Evolutionary conservation across 2,329 filamentous ascomycete species (phyloP).

Genomic region (Metarhizium brunneum): DNA sequence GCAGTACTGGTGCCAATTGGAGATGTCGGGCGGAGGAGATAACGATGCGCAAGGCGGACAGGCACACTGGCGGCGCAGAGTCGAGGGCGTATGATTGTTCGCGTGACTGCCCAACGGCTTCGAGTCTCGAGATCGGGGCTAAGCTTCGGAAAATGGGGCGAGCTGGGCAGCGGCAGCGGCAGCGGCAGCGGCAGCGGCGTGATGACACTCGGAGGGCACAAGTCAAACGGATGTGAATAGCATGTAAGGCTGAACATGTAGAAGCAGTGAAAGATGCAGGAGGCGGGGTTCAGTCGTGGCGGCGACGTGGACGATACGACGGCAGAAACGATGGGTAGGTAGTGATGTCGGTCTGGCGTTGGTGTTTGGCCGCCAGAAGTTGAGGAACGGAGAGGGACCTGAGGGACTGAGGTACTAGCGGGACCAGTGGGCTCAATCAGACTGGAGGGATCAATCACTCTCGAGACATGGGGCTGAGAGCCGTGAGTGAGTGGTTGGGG

Average conservation of each 20-base stretch:
- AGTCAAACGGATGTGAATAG: not conserved
- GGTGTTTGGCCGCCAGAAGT: not conserved
- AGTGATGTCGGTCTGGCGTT: not conserved
- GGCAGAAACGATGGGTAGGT: constrained; percentile 3
- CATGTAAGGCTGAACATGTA: constrained; percentile 2
- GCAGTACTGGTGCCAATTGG: constrained; percentile 20
- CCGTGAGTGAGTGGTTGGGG: too few relatives aligned
- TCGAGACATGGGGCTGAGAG: too few relatives aligned
- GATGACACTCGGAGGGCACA: not conserved
- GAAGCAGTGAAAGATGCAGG: not conserved
- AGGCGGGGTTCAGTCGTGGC: not conserved
- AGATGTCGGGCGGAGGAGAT: constrained; percentile 5
- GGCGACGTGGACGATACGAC: not conserved
- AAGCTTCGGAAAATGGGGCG: constrained; percentile 4
- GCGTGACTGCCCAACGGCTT: constrained; percentile 17
- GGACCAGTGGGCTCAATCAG: not conserved
- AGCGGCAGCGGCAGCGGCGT: not conserved
- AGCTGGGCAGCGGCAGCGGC: not conserved
- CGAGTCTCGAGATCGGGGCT: constrained; percentile 5
- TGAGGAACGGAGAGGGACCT: not conserved
- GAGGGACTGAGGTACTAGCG: not conserved
- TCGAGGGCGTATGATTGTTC: constrained; percentile 12
- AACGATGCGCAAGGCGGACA: constrained; percentile 11
- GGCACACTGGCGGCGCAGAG: constrained; percentile 11
- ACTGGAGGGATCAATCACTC: not conserved